Evolutionary conservation across 2,329 filamentous ascomycete species (phyloP).

Genomic region (Neonectria punicea): DNA sequence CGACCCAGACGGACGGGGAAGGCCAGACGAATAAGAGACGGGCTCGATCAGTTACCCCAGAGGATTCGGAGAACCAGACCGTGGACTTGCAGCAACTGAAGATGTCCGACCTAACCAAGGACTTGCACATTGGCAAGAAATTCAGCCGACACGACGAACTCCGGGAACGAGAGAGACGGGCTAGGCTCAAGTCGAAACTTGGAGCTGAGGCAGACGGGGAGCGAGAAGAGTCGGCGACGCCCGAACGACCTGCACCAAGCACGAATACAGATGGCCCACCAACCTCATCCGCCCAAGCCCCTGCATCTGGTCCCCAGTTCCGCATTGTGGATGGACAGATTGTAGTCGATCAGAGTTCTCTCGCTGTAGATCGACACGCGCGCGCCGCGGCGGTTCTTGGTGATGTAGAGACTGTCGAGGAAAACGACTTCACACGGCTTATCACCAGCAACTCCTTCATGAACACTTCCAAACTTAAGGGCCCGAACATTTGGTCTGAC

Average conservation of each 20-base stretch:
- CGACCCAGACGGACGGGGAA: slow-evolving; percentile 35
- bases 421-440: slow-evolving; percentile 80
- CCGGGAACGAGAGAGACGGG: slow-evolving; percentile 69
- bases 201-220: slow-evolving; percentile 40
- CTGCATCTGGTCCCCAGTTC: slow-evolving; percentile 62
- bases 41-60: slow-evolving; percentile 66
- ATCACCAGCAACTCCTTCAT: slow-evolving; percentile 76
- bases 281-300: slow-evolving; percentile 40
- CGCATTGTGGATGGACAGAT: slow-evolving; percentile 78
- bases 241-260: slow-evolving; percentile 28
- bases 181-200: slow-evolving; percentile 47
- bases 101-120: slow-evolving; percentile 78
- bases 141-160: slow-evolving; percentile 81
- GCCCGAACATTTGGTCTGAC: slow-evolving; percentile 75
- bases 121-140: slow-evolving; percentile 77
- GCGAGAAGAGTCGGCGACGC: slow-evolving; percentile 37
- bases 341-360: slow-evolving; percentile 74
- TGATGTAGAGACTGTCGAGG: slow-evolving; percentile 73
- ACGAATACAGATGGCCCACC: slow-evolving; percentile 38
- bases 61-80: slow-evolving; percentile 68
- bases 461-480: slow-evolving; percentile 68
- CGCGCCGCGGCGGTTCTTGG: slow-evolving; percentile 62
- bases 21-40: slow-evolving; percentile 45
- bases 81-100: slow-evolving; percentile 75
- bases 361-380: slow-evolving; percentile 75